Conservation (phyloP, 2,329 filamentous ascomycete genomes). For the Didymella pinodella region DNA sequence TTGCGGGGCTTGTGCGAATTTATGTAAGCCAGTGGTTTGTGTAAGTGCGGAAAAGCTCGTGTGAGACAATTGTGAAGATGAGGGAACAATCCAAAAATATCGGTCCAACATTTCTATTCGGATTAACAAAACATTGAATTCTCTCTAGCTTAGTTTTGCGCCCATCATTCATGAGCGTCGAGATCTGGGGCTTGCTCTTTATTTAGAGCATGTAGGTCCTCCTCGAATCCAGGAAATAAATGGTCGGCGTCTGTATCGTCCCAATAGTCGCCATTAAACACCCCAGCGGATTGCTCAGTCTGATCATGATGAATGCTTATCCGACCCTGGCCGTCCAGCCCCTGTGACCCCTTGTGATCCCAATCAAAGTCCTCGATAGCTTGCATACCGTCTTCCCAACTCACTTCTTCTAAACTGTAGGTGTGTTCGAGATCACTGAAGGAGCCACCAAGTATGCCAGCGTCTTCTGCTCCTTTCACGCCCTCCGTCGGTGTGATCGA, state of each 20-base stretch:
- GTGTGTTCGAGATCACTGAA: too few relatives aligned
- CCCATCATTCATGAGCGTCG: too few relatives aligned
- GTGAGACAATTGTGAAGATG: too few relatives aligned
- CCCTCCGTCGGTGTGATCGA: not conserved
- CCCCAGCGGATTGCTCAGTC: not conserved
- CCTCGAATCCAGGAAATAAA: not conserved
- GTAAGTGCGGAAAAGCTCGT: too few relatives aligned
- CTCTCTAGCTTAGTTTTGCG: too few relatives aligned
- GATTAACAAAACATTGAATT: too few relatives aligned
- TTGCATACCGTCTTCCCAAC: not conserved
- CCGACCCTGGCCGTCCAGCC: not conserved
- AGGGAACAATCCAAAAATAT: too few relatives aligned
- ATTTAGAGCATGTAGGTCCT: not conserved
- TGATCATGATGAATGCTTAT: not conserved
- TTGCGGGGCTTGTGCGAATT: too few relatives aligned
- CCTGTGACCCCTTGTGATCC: not conserved
- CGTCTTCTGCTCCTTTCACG: not conserved
- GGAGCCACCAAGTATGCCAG: not conserved
- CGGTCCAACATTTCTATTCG: too few relatives aligned
- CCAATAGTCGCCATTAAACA: not conserved
- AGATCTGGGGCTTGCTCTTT: too few relatives aligned
- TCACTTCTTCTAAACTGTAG: not conserved
- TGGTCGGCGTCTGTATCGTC: not conserved
- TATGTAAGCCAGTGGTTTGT: too few relatives aligned
- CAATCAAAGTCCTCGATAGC: constrained; percentile 2